Base-by-base conservation (phyloP, 1,139 yeast species). In the Williopsis jadinii region DNA sequence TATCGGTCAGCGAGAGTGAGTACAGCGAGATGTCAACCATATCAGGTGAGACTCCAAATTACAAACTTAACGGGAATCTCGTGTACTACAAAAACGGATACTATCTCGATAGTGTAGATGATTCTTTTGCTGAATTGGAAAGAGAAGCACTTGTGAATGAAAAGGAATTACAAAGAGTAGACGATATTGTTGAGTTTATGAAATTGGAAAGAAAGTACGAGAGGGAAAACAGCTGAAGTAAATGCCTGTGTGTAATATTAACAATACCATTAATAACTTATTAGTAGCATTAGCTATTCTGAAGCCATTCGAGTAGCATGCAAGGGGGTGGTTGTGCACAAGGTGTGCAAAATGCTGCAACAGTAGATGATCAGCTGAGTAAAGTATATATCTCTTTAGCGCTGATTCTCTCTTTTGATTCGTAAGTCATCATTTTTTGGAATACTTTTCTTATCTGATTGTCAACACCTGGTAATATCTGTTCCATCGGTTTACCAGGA, bases 401-500 rank as follows among this genome's bases (percentile, higher is more conserved):
- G n/a, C 61, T 44, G 27, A 64, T 42, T 41, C 79, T 56, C 5
- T 54, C 37, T 1, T 61, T 44, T 1, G 71, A 66, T 44, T 72
- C 66, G 46, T 63, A 74, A 14, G 59, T 50, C 54, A 70, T 62
- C 65, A 71, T 64, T 11, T 49, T 41, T 30, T 43, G 41, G 29
- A 52, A 48, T 2, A 46, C 28, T 2, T 40, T 44, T 10, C 37
- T 38, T 3, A 66, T 32, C 3, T 35, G 30, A 9, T 51, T 55
- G n/a, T 59, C 48, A 5, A 67, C 59, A 15, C 63, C 51, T 3
- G 75, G 75, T n/a, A 73, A 48, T 6, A 66, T 37, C 3, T 51
- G 52, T 4, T 53, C 52, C 3, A 61, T 51, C 0, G 62, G 47
- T 33, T 51, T 51, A 2, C 70, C 67, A 14, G 57, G 53, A 47